Base-by-base conservation (phyloP, 2,329 filamentous ascomycete species). In the Sarocladium strictum region DNA sequence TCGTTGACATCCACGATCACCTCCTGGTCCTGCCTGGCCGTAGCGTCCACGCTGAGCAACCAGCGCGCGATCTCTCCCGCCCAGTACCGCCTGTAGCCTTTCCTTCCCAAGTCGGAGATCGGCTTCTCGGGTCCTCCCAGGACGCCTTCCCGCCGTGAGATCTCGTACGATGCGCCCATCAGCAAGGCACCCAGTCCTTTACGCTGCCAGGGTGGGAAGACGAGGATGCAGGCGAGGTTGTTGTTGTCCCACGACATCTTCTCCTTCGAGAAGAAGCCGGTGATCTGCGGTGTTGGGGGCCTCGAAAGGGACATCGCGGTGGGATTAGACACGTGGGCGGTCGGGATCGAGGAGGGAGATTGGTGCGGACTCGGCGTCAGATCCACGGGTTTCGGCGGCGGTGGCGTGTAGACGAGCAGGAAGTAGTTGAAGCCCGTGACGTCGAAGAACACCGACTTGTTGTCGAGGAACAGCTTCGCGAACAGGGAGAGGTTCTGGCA, bases 231-330 rank as follows among this genome's bases (percentile, higher is more conserved):
- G 1, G 94, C 94, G 4, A 99, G 79, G 61, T 97, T 99, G 70
- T 99, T 97, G 64, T 93, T 92, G 65, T 99, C 94, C 93, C 94
- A 99, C 3, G 90, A 96, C 77, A 97, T 88, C 69, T 97, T 97
- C 70, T 99, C 94, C 68, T 99, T 97, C 59, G 89, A 95, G 75
- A 97, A 99, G 78, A 97, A 97, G n/a, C 94, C 94, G 1, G 93
- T 83, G 27, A 97, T 85, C 53, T 70, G 69, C 11, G 67, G 68
- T 1, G 60, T 56, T 15, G 60, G 64, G 23, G 86, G 55, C 41
- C n/a, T 54, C 53, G 15, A 53, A 11, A 51, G 32, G 26, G 53
- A 23, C 50, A 56, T 17, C 24, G 53, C 11, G 58, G 38, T 37
- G 27, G 35, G 11, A 55, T 43, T 33, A 47, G 57, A 10, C 55